phyloP scores from a whole-genome alignment of 2,329 filamentous ascomycete species.

The Scytalidium lignicola region DNA sequence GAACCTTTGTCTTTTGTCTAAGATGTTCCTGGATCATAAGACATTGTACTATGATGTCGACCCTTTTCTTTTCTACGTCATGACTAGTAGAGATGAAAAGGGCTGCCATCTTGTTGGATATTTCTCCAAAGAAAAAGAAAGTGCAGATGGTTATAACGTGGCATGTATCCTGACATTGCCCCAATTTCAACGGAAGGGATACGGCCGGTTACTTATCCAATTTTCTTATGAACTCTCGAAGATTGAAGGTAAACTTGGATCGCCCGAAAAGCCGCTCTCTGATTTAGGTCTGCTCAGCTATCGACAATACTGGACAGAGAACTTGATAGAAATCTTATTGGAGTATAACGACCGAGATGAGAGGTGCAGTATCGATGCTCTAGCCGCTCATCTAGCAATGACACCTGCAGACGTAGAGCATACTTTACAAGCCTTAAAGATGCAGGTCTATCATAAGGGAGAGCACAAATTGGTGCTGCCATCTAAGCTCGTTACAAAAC shows the following conservation, averaged over 20 bases:
- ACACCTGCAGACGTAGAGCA: constrained; percentile 96
- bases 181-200: constrained; percentile 93
- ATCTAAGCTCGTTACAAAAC: constrained; percentile 66
- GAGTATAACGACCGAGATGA: constrained; percentile 63
- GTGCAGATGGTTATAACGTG: constrained; percentile 93
- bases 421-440: constrained; percentile 87
- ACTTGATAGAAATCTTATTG: constrained; percentile 81
- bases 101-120: constrained; percentile 98
- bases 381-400: constrained; percentile 80
- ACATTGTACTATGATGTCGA: constrained; percentile 99
- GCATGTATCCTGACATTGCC: constrained; percentile 96
- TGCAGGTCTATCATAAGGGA: constrained; percentile 93
- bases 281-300: constrained; percentile 92
- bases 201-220: constrained; percentile 87
- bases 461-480: constrained; percentile 95
- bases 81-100: constrained; percentile 83
- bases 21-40: constrained; percentile 97
- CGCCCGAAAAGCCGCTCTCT: constrained; percentile 91
- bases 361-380: constrained; percentile 77
- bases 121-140: constrained; percentile 98
- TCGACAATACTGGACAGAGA: constrained; percentile 96
- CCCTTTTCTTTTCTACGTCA: constrained; percentile 97
- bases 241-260: constrained; percentile 90
- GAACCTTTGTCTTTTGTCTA: constrained; percentile 88
- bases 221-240: constrained; percentile 97